Evolutionary conservation across 1,284 basidiomycete species (phyloP).

Genomic region (Serendipita sp.): DNA sequence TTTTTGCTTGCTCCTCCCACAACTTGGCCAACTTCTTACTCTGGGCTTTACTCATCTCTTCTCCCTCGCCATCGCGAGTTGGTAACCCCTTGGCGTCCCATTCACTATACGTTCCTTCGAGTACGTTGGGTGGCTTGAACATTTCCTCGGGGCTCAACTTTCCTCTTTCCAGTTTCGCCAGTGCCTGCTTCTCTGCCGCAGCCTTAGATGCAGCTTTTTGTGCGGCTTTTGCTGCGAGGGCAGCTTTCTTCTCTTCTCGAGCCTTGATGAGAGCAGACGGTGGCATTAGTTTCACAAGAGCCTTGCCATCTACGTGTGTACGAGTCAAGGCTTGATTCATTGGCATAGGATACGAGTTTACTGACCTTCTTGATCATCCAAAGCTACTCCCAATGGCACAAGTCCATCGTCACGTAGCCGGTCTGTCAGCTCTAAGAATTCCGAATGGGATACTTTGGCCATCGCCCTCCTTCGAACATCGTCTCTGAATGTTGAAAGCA

Average conservation of each 20-base stretch:
- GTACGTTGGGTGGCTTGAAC: constrained; percentile 72
- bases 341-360: neutral
- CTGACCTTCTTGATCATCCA: constrained; percentile 86
- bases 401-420: constrained; percentile 81
- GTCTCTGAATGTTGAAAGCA: constrained; percentile 85
- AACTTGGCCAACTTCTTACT: constrained; percentile 75
- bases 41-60: constrained; percentile 73
- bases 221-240: constrained; percentile 60
- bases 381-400: constrained; percentile 82
- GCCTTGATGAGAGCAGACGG: constrained; percentile 71
- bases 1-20: constrained; percentile 60
- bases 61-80: constrained; percentile 67
- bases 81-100: constrained; percentile 85
- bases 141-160: constrained; percentile 60
- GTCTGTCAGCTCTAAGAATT: constrained; percentile 77
- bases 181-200: constrained; percentile 56
- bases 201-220: constrained; percentile 67
- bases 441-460: constrained; percentile 48
- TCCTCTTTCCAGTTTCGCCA: constrained; percentile 79
- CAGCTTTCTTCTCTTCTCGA: constrained; percentile 80
- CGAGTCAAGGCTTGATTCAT: neutral
- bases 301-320: constrained; percentile 59
- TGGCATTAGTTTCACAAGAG: constrained; percentile 85
- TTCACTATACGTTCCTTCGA: constrained; percentile 51
- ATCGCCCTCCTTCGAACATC: constrained; percentile 76